These are phyloP conservation scores for Piromyces sp. DNA, from an alignment of 192 early-diverging fungal genomes.

Conservation along the genomic window DNA sequence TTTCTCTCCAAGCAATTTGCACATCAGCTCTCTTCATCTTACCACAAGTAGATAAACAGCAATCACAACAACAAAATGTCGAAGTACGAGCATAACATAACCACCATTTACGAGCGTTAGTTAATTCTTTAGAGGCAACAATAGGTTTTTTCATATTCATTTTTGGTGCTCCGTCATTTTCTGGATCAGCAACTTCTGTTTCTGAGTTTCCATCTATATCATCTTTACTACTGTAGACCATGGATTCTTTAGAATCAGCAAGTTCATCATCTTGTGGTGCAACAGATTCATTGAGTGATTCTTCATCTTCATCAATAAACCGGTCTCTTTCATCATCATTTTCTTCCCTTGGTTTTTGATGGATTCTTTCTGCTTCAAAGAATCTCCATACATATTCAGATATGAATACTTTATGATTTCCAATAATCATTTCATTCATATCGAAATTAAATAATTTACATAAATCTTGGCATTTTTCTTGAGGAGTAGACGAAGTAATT, in stretches of 20 bases:
- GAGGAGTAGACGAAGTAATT: neutral
- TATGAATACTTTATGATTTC: neutral
- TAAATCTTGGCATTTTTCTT: neutral
- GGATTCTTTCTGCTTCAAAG: neutral
- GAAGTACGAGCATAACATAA: neutral
- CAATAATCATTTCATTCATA: neutral
- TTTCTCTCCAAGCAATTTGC: conserved; percentile 93
- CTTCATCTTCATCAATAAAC: neutral
- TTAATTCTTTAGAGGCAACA: neutral
- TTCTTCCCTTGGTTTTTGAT: neutral
- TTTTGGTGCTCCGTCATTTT: neutral
- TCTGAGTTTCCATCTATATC: neutral
- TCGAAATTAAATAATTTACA: neutral
- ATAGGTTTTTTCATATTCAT: neutral
- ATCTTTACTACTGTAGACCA: neutral
- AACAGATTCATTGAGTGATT: neutral
- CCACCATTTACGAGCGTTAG: neutral
- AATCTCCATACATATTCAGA: neutral
- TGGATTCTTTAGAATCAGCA: neutral
- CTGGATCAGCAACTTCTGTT: neutral
- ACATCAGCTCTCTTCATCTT: conserved; percentile 11
- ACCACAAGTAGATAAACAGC: neutral
- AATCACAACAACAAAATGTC: neutral
- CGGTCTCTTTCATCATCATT: neutral
- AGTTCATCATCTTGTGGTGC: neutral